Percentiles rank a stretch among this genome's conserved stretches.
These are phyloP conservation scores for Oryza punctata DNA, from an alignment of 176 grass and related monocot genomes.

Conservation along the genomic window DNA sequence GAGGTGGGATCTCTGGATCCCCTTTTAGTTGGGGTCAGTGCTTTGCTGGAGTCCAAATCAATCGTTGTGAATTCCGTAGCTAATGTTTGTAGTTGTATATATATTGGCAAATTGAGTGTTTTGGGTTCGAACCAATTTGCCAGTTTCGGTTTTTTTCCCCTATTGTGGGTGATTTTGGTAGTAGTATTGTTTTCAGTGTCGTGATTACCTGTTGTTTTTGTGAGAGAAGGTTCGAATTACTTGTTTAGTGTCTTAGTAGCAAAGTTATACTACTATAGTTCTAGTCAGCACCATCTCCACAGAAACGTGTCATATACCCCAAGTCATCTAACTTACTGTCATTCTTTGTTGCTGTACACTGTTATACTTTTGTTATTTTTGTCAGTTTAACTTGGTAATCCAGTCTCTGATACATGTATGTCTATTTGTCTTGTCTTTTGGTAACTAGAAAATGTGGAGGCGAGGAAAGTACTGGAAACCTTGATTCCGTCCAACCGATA, in stretches of 20 bases:
- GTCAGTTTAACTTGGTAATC: conserved; percentile 34
- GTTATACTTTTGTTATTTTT: conserved; percentile 34
- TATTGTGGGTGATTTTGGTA: not conserved
- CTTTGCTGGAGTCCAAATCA: too few relatives aligned
- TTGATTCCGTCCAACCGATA: conserved; percentile 49
- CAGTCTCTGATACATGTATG: conserved; percentile 58
- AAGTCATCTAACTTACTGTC: not conserved
- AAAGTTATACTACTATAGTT: not conserved
- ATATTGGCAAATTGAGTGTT: not conserved
- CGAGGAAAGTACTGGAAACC: conserved; percentile 41
- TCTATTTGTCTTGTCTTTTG: conserved; percentile 56
- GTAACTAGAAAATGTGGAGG: conserved; percentile 63
- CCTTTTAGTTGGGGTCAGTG: not conserved
- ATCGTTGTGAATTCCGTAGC: too few relatives aligned
- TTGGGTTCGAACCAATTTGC: not conserved
- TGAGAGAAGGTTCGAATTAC: not conserved
- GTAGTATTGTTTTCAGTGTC: not conserved
- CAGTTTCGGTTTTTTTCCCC: not conserved
- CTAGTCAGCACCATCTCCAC: conserved; percentile 34
- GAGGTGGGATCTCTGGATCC: not conserved
- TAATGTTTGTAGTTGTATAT: too few relatives aligned
- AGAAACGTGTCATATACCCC: conserved; percentile 11
- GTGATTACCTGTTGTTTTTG: too few relatives aligned
- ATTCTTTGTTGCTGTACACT: conserved; percentile 15
- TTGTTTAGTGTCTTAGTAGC: not conserved